Evolutionary conservation across 1,284 basidiomycete genomes (phyloP), one percentile per base, ranked within the genome.

Genomic region (Pholiota adiposa): DNA sequence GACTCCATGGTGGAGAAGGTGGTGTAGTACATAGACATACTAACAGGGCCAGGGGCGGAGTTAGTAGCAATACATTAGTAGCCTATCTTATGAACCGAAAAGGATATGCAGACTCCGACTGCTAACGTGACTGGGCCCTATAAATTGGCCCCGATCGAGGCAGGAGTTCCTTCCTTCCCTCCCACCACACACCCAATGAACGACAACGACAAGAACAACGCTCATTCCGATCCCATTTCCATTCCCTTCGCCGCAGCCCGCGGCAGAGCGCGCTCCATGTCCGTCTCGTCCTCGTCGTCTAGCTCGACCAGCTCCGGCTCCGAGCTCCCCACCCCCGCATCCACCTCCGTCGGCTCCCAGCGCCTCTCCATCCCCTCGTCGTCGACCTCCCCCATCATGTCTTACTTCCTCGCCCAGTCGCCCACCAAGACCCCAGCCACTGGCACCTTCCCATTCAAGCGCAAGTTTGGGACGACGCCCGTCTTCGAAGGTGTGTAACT

Each of bases 401-500:
- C 84, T 51, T 87, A 88, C 70, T 87, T 89, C 72, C 72, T 90
- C 53, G 78, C 81, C 53, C 83, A 87, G 61, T 84, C 87, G 29
- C 11, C 82, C 44, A 84, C 78, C 62, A 70, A 72, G 34, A 73
- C 77, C 29, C 46, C 66, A 0, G 65, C 72, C 21, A 72, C 78
- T 11, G 72, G 78, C 7, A 84, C 86, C 1, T 88, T 88, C 69
- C 87, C 89, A 8, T 87, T 87, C 76, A 74, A 72, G 54, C 82
- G 82, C 50, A 80, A 79, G 49, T 82, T 87, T 61, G 77, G 79
- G 1, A 76, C 80, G 1, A 72, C 84, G 3, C 82, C 85, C 38
- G 80, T 88, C 16, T 78, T 83, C 61, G 88, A 90, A 79, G 88
- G 89, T 89, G n/a, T n/a, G n/a, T n/a, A n/a, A n/a, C n/a, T n/a